These are phyloP conservation scores for Pleoardoris graminearum DNA, from an alignment of 2,329 filamentous ascomycete species.

Conservation along the genomic window DNA sequence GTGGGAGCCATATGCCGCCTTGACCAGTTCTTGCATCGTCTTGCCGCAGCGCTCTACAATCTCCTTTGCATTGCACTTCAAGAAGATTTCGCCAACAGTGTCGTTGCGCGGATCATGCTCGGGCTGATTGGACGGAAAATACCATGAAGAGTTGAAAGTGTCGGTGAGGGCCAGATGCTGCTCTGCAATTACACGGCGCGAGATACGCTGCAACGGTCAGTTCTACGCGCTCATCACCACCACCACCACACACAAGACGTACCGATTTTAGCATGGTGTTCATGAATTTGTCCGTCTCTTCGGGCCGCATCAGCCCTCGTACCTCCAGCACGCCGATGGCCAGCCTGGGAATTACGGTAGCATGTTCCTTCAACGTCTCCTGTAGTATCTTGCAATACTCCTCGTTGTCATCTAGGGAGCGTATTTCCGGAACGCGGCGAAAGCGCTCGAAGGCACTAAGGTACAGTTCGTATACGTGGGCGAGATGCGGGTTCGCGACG, in stretches of 20 bases:
- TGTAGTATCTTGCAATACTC: conserved; percentile 78
- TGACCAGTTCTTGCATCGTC: conserved; percentile 73
- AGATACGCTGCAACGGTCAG: conserved; percentile 70
- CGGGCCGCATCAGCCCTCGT: conserved; percentile 75
- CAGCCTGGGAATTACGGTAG: conserved; percentile 90
- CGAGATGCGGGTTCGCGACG: conserved; percentile 91
- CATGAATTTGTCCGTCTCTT: conserved; percentile 91
- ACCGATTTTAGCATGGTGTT: conserved; percentile 89
- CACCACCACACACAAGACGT: conserved; percentile 39
- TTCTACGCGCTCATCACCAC: not conserved
- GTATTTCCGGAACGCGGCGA: conserved; percentile 80
- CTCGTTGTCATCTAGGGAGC: conserved; percentile 87
- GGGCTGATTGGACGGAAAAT: conserved; percentile 75
- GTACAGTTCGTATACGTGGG: conserved; percentile 94
- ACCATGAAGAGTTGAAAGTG: conserved; percentile 87
- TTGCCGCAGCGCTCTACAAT: conserved; percentile 82
- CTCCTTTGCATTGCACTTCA: conserved; percentile 88
- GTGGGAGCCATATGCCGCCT: conserved; percentile 72
- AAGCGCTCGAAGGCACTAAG: conserved; percentile 95
- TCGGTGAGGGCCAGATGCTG: conserved; percentile 95
- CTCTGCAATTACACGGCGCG: conserved; percentile 92
- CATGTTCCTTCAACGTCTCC: conserved; percentile 79
- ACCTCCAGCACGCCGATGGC: conserved; percentile 95
- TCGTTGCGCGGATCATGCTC: conserved; percentile 68
- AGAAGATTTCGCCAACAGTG: conserved; percentile 93